Conservation (phyloP, 352 stramenopile species). For the Pythium volutum region DNA sequence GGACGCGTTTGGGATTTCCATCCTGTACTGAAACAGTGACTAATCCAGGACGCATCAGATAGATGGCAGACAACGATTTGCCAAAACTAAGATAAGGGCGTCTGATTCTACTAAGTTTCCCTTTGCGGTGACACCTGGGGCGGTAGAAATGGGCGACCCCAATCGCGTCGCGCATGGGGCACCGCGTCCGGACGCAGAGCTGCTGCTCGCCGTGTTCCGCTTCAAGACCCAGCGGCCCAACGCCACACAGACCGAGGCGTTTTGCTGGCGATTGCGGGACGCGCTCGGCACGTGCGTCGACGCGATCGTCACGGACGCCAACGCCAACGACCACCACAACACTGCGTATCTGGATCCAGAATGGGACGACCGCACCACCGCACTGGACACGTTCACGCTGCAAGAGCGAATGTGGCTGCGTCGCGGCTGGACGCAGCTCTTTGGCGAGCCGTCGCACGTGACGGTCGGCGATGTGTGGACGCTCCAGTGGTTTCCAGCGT, state of each 20-base stretch:
- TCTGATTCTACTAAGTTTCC: neutral
- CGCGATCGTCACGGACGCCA: constrained; percentile 2
- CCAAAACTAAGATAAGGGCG: neutral
- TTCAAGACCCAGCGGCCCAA: constrained; percentile 46
- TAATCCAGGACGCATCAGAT: neutral
- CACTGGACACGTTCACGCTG: constrained; percentile 2
- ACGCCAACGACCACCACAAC: neutral
- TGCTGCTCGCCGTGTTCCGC: constrained; percentile 38
- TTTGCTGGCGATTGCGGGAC: constrained; percentile 23
- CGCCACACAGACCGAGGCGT: constrained; percentile 22
- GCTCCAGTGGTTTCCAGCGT: constrained; percentile 42
- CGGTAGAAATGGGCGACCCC: neutral
- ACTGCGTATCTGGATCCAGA: neutral
- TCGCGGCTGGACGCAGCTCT: constrained; percentile 4
- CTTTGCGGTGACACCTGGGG: neutral
- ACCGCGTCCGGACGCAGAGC: constrained; percentile 2
- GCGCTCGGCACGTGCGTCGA: constrained; percentile 27
- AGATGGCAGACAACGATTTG: neutral
- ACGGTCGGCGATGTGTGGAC: constrained; percentile 10
- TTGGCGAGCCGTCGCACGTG: neutral
- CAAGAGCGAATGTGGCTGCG: constrained; percentile 1
- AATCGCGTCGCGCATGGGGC: neutral
- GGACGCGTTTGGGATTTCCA: neutral
- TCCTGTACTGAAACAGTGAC: neutral
- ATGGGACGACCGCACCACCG: neutral